Evolutionary conservation across 2,329 filamentous ascomycete species (phyloP).

Genomic region (Fusarium sp.): DNA sequence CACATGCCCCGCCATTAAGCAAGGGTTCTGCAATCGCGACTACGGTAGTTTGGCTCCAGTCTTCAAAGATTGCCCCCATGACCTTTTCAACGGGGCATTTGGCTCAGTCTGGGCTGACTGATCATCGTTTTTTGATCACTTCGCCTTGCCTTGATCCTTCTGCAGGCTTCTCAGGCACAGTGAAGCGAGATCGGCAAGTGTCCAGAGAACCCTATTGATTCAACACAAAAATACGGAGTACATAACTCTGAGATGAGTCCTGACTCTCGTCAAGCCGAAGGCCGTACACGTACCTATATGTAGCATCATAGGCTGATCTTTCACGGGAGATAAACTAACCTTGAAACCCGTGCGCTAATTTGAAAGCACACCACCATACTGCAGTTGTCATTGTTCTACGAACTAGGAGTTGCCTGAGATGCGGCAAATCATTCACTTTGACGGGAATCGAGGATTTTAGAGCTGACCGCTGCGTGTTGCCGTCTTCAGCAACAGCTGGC

Average conservation of each 20-base stretch:
- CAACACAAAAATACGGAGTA: background rate
- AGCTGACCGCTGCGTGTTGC: background rate
- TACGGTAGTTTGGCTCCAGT: background rate
- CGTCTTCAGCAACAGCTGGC: background rate
- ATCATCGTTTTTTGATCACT: background rate
- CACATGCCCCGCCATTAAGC: background rate
- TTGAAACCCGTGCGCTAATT: conserved; percentile 8
- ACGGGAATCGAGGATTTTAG: conserved; percentile 12
- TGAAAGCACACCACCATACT: background rate
- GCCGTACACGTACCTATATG: background rate
- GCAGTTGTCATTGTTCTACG: background rate
- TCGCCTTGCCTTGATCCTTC: background rate
- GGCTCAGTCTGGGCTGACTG: background rate
- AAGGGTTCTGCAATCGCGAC: background rate
- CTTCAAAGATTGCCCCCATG: background rate
- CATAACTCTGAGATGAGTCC: background rate
- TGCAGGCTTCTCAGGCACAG: background rate
- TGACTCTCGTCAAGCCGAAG: background rate
- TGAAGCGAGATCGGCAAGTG: background rate
- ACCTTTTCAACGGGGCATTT: background rate
- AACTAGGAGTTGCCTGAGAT: conserved; percentile 2
- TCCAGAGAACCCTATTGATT: background rate
- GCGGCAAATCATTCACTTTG: background rate
- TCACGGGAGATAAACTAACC: background rate
- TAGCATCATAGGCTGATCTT: background rate